Evolutionary conservation across 2,329 filamentous ascomycete species (phyloP), one percentile per base, ranked within the genome.

Genomic region (Metarhizium brunneum): DNA sequence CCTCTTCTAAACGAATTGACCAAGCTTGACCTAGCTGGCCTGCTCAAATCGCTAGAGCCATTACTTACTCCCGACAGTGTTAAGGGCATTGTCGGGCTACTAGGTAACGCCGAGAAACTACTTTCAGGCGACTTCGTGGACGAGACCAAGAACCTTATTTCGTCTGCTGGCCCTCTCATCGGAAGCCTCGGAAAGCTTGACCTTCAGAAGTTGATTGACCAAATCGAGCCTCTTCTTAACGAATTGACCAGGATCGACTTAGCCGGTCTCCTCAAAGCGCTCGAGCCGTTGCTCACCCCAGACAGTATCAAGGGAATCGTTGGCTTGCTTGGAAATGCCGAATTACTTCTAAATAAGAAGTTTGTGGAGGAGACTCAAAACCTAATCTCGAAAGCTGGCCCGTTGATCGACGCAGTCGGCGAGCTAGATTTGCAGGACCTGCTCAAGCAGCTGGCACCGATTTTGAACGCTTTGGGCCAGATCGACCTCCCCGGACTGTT

Each of bases 171-270:
- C 52, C 71, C 71, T 1, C 57, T 74, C 0, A 63, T 74, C 4
- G 58, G 61, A 1, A 65, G 63, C 2, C 59, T 73, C 1, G 64
- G 64, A 47, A 66, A 68, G 52, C 59, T 69, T 5, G 66, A 74
- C 32, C 61, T 73, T 0, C 57, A 65, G 50, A 64, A 63, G 2
- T 55, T 73, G 0, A 52, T 73, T 1, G 62, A 68, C 1, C 65
- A 71, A 6, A 57, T 72, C 2, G 61, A 62, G 10, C 72, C 73
- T 13, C 59, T 75, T 2, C 57, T 75, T 18, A 70, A 63, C 47
- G 58, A 54, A 48, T 49, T 71, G 1, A 57, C 59, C 50, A 62
- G 66, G 45, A 59, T 71, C 14, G 68, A 71, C 43, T 63, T 71
- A 0, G 60, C 65, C 16, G 61, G 64, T 6, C 36, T 72, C 1